Evolutionary conservation across 768 basidiomycete species (phyloP), one percentile per base, ranked within the genome.

Genomic region (Podaxis sp.): DNA sequence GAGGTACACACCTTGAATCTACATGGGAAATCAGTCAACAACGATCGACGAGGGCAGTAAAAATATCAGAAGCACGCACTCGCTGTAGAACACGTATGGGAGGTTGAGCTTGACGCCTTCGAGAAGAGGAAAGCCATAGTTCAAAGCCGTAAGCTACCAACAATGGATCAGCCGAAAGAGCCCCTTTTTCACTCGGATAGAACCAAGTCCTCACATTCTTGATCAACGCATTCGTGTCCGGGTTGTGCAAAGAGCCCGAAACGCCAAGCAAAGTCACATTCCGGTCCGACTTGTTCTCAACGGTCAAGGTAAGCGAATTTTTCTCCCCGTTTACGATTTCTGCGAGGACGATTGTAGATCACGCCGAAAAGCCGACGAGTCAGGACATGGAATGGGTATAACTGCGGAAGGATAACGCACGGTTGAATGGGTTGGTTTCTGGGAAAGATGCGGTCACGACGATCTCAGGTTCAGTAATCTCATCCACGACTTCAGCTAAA

Each of bases 281-380:
- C 68, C 80, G 81, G 66, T 83, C 83, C 11, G 89, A 88, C 72
- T 84, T 89, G 75, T 92, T 94, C 74, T 92, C 91, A 12, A 94
- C 79, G 27, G 79, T 73, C 54, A 94, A 73, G 25, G 75, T 74
- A 37, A 94, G 76, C 36, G 81, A 76, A 71, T 93, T 94, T 70
- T 82, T 85, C 78, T 92, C 90, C 63, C 92, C 92, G 67, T 94
- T 94, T 36, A 93, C 86, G 54, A 94, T 77, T 63, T 93, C 92
- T 94, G 68, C n/a, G 33, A 65, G 55, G n/a, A 49, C 11, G 15
- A 40, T 37, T 24, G 38, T 37, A 1, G 43, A 46, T 46, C n/a
- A 46, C 13, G 13, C 49, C 50, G 59, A 57, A 47, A 59, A 43
- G 54, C 66, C 66, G 68, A 61, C 61, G 38, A 64, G 57, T 65